These are phyloP conservation scores for Phellopilus nigrolimitatus DNA, from an alignment of 1,284 basidiomycete species.

Conservation along the genomic window DNA sequence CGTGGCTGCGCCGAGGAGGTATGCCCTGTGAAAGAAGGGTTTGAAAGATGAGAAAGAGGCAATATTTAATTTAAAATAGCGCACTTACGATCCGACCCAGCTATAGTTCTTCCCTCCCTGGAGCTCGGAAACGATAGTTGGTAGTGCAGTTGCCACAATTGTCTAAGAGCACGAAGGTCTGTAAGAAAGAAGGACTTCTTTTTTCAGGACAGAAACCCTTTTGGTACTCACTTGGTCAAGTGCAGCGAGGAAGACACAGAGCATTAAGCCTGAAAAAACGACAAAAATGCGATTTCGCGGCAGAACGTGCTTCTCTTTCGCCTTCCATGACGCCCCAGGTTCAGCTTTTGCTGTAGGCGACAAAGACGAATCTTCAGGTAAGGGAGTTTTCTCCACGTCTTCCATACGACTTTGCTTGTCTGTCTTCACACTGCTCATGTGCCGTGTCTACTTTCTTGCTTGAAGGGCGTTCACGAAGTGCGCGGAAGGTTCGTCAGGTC, in stretches of 20 bases:
- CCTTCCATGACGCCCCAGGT: slow-evolving; percentile 33
- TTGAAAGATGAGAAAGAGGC: slow-evolving; percentile 22
- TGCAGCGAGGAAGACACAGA: slow-evolving; percentile 40
- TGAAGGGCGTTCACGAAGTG: no score
- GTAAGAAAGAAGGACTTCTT: no score
- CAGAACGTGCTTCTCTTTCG: slow-evolving; percentile 35
- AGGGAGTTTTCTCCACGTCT: no score
- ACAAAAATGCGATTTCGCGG: slow-evolving; percentile 37
- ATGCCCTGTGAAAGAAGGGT: slow-evolving; percentile 46
- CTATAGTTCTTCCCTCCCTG: slow-evolving; percentile 66
- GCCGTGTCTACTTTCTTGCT: no score
- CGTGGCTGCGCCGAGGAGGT: slow-evolving; percentile 66
- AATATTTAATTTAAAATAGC: background rate
- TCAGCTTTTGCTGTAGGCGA: slow-evolving; percentile 24
- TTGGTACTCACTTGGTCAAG: slow-evolving; percentile 35
- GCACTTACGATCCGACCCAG: slow-evolving; percentile 71
- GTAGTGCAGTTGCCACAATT: slow-evolving; percentile 76
- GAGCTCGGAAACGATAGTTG: slow-evolving; percentile 67
- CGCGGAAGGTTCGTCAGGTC: no score
- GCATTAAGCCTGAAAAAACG: slow-evolving; percentile 39
- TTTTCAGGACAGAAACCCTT: no score
- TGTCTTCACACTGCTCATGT: no score
- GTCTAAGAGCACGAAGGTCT: no score
- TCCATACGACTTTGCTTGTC: no score
- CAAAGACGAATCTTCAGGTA: background rate